Evolutionary conservation across 371 early-diverging fungal genomes (phyloP).

Genomic region (Rhizopus arrhizus): DNA sequence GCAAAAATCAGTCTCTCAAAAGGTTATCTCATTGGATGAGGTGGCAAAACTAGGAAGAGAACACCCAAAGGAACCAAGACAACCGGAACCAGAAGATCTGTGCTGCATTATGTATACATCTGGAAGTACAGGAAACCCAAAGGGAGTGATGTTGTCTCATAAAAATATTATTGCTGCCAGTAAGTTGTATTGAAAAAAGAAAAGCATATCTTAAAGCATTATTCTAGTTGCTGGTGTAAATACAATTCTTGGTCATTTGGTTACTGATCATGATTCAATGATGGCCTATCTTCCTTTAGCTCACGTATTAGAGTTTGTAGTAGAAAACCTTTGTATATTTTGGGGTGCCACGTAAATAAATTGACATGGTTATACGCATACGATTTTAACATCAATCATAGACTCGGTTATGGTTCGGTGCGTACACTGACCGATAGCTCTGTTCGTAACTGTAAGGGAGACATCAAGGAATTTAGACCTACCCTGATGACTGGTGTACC

Average conservation of each 20-base stretch:
- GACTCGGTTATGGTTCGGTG: constrained; percentile 87
- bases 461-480: constrained; percentile 91
- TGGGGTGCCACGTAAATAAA: constrained; percentile 62
- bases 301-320: constrained; percentile 89
- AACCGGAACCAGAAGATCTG: constrained; percentile 75
- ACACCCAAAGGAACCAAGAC: constrained; percentile 60
- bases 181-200: constrained; percentile 25
- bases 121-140: constrained; percentile 91
- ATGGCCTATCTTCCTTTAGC: constrained; percentile 95
- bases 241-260: constrained; percentile 49
- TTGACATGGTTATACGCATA: not conserved
- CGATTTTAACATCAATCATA: constrained; percentile 9
- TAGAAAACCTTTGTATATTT: constrained; percentile 74
- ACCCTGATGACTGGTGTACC: constrained; percentile 93
- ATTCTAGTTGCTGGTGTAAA: constrained; percentile 63
- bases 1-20: constrained; percentile 23
- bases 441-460: constrained; percentile 92
- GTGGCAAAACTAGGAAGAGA: constrained; percentile 65
- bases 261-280: constrained; percentile 63
- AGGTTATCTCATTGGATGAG: constrained; percentile 52
- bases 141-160: constrained; percentile 90
- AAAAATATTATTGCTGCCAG: constrained; percentile 78
- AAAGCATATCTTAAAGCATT: constrained; percentile 6
- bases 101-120: constrained; percentile 97
- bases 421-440: constrained; percentile 89